Evolutionary conservation across 495 filamentous ascomycete species (phyloP), one percentile per base, ranked within the genome.

Genomic region (Neurospora terricola): DNA sequence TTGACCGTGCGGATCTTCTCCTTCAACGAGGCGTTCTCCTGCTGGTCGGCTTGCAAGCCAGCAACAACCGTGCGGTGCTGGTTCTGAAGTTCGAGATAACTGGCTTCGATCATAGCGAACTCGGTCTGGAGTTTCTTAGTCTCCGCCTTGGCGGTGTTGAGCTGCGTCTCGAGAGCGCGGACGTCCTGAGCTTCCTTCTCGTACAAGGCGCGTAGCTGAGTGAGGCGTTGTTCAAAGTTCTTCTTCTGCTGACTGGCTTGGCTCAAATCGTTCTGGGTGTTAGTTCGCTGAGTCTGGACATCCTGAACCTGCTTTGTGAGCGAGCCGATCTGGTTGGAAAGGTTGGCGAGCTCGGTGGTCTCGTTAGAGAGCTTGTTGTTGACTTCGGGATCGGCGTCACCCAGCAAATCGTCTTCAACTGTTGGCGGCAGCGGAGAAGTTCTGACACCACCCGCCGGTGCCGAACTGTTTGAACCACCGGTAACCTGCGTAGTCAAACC

Each of bases 241-340:
- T 90, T 90, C 84, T 98, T 99, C 79, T 98, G 95, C 39, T 89
- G 86, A 23, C 86, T 92, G 38, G 91, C 89, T 72, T 93, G 90
- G 72, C 88, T 90, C 69, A 99, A 81, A 48, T 94, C 91, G 70
- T 90, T 90, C 80, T 97, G 93, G 3, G 91, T 91, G 7, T 90
- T 88, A 3, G 83, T 86, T 54, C 92, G 89, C 81, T 97, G 94
- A 43, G 84, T 88, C 78, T 96, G 94, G 5, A 97, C 90, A 73
- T 93, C 93, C 80, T 96, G 92, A 88, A 97, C 97, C 84, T 99
- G 94, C 80, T 92, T 96, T 2, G 94, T 90, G 72, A 99, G 82
- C 8, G 90, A 93, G 7, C 93, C 90, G 72, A 99, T 92, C 80
- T 98, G 95, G 80, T 97, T 98, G 7, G 94, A 97, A 71, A 99